Evolutionary conservation across 306 rosid species (phyloP).

Genomic region (Rosa persica): DNA sequence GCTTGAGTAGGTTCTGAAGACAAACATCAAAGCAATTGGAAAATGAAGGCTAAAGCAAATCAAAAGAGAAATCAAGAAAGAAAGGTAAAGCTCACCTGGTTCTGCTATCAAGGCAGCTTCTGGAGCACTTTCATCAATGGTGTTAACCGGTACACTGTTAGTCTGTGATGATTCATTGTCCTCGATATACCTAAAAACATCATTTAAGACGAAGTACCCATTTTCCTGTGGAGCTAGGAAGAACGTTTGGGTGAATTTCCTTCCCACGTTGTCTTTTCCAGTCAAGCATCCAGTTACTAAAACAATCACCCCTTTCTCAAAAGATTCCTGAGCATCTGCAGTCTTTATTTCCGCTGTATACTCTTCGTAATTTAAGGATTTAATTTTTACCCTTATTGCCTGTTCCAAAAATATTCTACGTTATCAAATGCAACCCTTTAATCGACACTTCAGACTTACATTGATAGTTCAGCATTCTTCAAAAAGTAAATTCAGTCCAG

Average conservation of each 20-base stretch:
- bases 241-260: constrained; percentile 86
- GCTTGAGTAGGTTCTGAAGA: constrained; percentile 57
- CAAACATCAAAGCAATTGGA: constrained; percentile 28
- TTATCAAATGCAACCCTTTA: constrained; percentile 8
- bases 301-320: constrained; percentile 88
- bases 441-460: neutral
- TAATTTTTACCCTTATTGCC: constrained; percentile 83
- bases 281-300: constrained; percentile 95
- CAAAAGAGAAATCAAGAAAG: constrained; percentile 10
- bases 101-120: constrained; percentile 43
- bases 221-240: constrained; percentile 97
- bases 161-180: constrained; percentile 48
- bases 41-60: constrained; percentile 16
- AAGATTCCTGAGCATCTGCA: constrained; percentile 95
- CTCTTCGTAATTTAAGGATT: constrained; percentile 81
- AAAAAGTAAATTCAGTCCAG: neutral
- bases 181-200: constrained; percentile 86
- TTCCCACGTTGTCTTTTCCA: constrained; percentile 78
- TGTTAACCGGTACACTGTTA: constrained; percentile 39
- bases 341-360: constrained; percentile 86
- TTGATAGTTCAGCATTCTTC: constrained; percentile 7
- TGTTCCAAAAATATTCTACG: constrained; percentile 35
- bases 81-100: constrained; percentile 57
- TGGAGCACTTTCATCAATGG: constrained; percentile 48
- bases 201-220: constrained; percentile 90